Percentiles rank a stretch among this genome's conserved stretches.
Conservation (phyloP, 371 early-diverging fungal genomes). For the Rhizopus microsporus region DNA sequence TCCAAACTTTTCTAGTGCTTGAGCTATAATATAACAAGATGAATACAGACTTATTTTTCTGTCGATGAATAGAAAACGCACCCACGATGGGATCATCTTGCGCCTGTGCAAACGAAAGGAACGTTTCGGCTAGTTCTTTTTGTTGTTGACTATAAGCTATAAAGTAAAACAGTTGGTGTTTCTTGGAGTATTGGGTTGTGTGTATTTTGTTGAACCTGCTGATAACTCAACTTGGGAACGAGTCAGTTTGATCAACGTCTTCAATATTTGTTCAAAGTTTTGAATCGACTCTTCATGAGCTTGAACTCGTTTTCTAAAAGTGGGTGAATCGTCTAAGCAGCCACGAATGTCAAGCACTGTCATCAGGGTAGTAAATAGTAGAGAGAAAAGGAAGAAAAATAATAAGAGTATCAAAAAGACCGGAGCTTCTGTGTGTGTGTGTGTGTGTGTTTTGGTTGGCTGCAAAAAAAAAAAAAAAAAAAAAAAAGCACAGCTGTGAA, state of each 20-base stretch:
- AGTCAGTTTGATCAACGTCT: slow-evolving; percentile 54
- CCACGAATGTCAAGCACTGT: slow-evolving; percentile 59
- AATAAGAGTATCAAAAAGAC: not conserved
- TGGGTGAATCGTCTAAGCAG: slow-evolving; percentile 64
- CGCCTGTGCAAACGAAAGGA: slow-evolving; percentile 51
- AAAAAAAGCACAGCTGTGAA: not conserved
- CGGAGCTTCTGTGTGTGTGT: not conserved
- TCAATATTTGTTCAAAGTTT: slow-evolving; percentile 54
- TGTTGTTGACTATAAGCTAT: slow-evolving; percentile 57
- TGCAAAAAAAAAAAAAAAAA: not conserved
- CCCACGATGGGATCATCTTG: slow-evolving; percentile 66
- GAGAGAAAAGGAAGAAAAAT: slow-evolving; percentile 1
- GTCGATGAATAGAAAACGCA: slow-evolving; percentile 23
- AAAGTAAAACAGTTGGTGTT: not conserved
- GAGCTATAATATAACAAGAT: slow-evolving; percentile 30
- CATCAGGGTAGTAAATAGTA: slow-evolving; percentile 23
- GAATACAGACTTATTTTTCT: not conserved
- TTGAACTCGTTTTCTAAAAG: slow-evolving; percentile 56
- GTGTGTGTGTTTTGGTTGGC: not conserved
- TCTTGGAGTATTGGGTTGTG: not conserved
- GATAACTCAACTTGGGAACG: slow-evolving; percentile 59
- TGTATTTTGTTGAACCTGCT: slow-evolving; percentile 22
- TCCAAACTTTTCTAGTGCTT: slow-evolving; percentile 32
- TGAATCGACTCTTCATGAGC: slow-evolving; percentile 62
- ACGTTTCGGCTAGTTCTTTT: slow-evolving; percentile 54